A percentile compares a stretch with the other conserved stretches of the same genome.
phyloP scores from a whole-genome alignment of 23 red algal genomes.

The Gracilaria caudata region DNA sequence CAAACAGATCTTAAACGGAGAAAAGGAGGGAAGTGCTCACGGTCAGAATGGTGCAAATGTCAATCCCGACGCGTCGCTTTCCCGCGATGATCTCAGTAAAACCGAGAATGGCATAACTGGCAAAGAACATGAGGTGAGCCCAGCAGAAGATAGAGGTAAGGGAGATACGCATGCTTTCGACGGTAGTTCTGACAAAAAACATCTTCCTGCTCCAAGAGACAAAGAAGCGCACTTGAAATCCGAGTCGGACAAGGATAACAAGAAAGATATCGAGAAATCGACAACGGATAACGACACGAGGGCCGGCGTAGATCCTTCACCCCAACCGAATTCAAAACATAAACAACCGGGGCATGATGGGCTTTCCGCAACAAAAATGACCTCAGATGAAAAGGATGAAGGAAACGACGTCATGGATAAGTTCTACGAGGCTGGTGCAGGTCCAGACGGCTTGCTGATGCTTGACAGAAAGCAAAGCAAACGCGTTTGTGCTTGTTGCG shows the following conservation, averaged over 20 bases:
- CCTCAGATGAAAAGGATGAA: background rate
- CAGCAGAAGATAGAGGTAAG: background rate
- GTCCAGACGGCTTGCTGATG: slow-evolving; percentile 69
- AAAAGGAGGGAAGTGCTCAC: background rate
- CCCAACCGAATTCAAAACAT: background rate
- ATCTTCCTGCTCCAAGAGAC: background rate
- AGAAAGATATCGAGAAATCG: background rate
- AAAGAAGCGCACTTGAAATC: background rate
- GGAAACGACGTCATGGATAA: slow-evolving; percentile 49
- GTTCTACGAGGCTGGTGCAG: slow-evolving; percentile 56
- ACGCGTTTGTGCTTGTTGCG: slow-evolving; percentile 71
- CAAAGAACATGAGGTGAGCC: background rate
- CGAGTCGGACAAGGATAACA: background rate
- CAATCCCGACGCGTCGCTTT: background rate
- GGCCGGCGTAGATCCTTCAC: background rate
- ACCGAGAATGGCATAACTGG: background rate
- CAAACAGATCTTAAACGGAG: background rate
- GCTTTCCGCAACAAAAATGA: background rate
- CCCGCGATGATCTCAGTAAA: background rate
- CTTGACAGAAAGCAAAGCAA: slow-evolving; percentile 61
- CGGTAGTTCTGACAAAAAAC: background rate
- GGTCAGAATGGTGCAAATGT: background rate
- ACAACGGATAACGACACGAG: background rate
- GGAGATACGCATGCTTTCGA: background rate
- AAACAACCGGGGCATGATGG: background rate